Conservation (phyloP, 805 yeast genomes). For the Teunomyces panamensis region DNA sequence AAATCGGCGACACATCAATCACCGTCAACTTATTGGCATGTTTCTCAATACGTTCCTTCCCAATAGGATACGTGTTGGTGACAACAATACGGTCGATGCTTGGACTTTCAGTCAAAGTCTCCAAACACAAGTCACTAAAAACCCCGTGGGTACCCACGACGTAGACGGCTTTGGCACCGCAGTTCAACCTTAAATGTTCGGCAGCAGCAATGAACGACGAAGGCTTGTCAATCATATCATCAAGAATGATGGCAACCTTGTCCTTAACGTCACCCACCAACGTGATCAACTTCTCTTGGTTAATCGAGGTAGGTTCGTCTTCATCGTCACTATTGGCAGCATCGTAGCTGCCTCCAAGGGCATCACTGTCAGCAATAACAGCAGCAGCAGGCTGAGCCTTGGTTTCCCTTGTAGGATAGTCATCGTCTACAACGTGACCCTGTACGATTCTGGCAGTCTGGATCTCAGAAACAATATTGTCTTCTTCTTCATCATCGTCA, state of each 20-base stretch:
- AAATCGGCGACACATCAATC: constrained; percentile 90
- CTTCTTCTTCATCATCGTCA: constrained; percentile 60
- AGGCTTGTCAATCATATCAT: constrained; percentile 97
- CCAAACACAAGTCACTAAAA: constrained; percentile 83
- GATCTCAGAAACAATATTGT: constrained; percentile 71
- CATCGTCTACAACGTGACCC: constrained; percentile 96
- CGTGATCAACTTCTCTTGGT: constrained; percentile 84
- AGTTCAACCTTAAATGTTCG: constrained; percentile 90
- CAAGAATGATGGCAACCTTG: constrained; percentile 89
- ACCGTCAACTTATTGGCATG: constrained; percentile 67
- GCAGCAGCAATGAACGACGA: constrained; percentile 95
- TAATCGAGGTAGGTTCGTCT: constrained; percentile 62
- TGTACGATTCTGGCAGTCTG: constrained; percentile 95
- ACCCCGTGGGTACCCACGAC: constrained; percentile 96
- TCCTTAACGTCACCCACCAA: constrained; percentile 93
- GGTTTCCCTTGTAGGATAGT: constrained; percentile 37
- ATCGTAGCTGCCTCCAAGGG: constrained; percentile 78
- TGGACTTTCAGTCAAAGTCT: constrained; percentile 68
- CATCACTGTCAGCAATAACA: constrained; percentile 42
- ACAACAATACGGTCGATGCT: constrained; percentile 91
- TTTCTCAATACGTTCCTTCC: constrained; percentile 53
- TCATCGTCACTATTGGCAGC: constrained; percentile 84
- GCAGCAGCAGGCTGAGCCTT: constrained; percentile 7
- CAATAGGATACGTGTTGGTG: constrained; percentile 93
- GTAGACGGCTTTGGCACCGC: constrained; percentile 92